A percentile compares a stretch with the other conserved stretches of the same genome.
phyloP scores from a whole-genome alignment of 345 rosid genomes.

The Lepidium aucheri region DNA sequence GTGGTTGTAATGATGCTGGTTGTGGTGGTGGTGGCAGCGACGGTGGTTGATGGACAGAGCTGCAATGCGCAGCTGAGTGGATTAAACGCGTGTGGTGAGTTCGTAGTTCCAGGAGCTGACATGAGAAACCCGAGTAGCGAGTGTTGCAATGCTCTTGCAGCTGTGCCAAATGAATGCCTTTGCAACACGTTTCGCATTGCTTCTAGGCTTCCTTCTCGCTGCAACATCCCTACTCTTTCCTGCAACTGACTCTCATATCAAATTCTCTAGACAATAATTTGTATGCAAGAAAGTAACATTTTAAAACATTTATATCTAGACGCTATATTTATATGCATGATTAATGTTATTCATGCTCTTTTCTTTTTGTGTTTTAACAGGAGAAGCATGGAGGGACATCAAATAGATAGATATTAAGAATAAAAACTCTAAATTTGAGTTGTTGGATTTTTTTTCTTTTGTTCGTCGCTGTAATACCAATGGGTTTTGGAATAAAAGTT shows the following conservation, averaged over 20 bases:
- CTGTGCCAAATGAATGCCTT: slow-evolving; percentile 56
- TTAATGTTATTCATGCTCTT: not conserved
- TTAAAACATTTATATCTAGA: not conserved
- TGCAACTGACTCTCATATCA: slow-evolving; percentile 24
- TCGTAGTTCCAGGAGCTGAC: slow-evolving; percentile 53
- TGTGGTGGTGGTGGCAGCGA: slow-evolving; percentile 21
- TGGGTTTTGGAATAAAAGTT: not conserved
- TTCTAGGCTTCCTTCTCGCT: slow-evolving; percentile 58
- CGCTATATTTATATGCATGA: not conserved
- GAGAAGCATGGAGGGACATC: not conserved
- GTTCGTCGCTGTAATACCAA: not conserved
- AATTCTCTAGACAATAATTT: not conserved
- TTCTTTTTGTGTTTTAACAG: not conserved
- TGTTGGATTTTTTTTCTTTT: not conserved
- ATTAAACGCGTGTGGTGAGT: slow-evolving; percentile 64
- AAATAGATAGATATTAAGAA: slow-evolving; percentile 5
- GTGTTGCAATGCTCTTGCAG: slow-evolving; percentile 57
- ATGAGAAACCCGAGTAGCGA: slow-evolving; percentile 34
- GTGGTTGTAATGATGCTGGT: slow-evolving; percentile 25
- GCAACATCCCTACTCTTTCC: slow-evolving; percentile 53
- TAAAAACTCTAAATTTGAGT: slow-evolving; percentile 7
- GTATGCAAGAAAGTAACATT: not conserved
- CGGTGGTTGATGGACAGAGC: slow-evolving; percentile 33
- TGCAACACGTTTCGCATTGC: slow-evolving; percentile 80
- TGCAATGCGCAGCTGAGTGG: slow-evolving; percentile 50